Percentiles rank a stretch among this genome's conserved stretches.
Conservation (phyloP, 345 rosid species). For the Eucalyptus rudis region DNA sequence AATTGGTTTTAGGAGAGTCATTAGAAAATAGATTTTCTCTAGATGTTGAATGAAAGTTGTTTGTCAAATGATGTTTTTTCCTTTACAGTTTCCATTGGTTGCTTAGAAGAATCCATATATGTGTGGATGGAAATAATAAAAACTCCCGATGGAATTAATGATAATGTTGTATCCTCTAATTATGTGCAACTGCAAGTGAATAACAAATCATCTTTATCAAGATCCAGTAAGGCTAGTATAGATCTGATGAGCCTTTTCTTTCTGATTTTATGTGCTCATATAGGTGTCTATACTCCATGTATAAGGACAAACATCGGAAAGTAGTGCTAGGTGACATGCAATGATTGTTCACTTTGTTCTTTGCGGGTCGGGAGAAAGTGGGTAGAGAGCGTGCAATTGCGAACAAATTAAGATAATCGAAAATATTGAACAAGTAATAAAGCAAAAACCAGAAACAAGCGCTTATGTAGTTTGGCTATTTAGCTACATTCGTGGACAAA, state of each 20-base stretch:
- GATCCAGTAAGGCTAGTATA: neutral
- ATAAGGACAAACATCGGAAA: neutral
- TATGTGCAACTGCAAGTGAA: neutral
- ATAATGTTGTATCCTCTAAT: neutral
- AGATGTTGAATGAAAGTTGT: neutral
- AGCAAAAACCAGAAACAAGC: neutral
- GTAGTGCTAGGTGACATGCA: neutral
- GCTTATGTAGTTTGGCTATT: neutral
- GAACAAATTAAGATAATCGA: neutral
- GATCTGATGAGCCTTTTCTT: neutral
- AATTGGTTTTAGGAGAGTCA: slow-evolving; percentile 4
- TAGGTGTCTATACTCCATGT: neutral
- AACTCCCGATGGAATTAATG: neutral
- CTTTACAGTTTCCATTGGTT: neutral
- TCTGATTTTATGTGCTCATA: neutral
- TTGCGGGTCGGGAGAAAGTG: neutral
- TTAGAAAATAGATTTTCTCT: neutral
- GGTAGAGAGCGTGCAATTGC: neutral
- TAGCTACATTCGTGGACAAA: neutral
- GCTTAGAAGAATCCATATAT: neutral
- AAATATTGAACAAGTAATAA: neutral
- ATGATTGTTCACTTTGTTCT: neutral
- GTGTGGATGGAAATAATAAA: neutral
- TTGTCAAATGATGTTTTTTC: neutral
- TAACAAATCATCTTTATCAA: neutral